A percentile compares a stretch with the other conserved stretches of the same genome.
Evolutionary conservation across 176 grass and related monocot genomes (phyloP).

Genomic region (Bolboschoenus planiculmis): DNA sequence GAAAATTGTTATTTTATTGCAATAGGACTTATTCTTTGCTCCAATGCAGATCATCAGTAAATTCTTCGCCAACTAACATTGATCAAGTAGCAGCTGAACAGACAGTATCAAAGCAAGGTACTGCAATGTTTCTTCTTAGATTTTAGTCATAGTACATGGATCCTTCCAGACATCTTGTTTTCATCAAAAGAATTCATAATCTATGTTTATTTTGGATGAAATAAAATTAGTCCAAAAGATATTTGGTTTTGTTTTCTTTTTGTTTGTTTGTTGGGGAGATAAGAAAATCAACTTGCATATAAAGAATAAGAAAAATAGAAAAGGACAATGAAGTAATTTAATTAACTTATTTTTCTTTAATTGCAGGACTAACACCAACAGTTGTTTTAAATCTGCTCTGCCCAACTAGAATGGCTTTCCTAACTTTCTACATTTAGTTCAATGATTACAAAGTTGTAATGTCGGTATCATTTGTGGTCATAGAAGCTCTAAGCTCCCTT

Average conservation of each 20-base stretch:
- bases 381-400: constrained; percentile 26
- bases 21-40: constrained; percentile 4
- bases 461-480: not conserved
- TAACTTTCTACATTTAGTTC: constrained; percentile 14
- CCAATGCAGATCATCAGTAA: constrained; percentile 26
- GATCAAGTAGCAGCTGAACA: constrained; percentile 14
- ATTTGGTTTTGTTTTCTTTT: not conserved
- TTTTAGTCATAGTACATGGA: not conserved
- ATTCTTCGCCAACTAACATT: constrained; percentile 19
- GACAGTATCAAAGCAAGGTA: constrained; percentile 31
- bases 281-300: not conserved
- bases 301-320: not conserved
- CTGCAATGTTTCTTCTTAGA: not conserved
- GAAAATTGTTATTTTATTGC: constrained; percentile 3
- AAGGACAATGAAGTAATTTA: not conserved
- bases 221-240: not conserved
- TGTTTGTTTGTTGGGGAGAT: too few relatives aligned
- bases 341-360: constrained; percentile 19
- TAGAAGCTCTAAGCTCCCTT: constrained; percentile 6
- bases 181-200: not conserved
- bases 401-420: constrained; percentile 26
- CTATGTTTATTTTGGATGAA: not conserved
- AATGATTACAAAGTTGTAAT: constrained; percentile 1
- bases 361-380: constrained; percentile 28
- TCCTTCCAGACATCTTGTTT: not conserved